Base-by-base conservation (phyloP, 495 filamentous ascomycete genomes). In the Talaromyces borbonicus region DNA sequence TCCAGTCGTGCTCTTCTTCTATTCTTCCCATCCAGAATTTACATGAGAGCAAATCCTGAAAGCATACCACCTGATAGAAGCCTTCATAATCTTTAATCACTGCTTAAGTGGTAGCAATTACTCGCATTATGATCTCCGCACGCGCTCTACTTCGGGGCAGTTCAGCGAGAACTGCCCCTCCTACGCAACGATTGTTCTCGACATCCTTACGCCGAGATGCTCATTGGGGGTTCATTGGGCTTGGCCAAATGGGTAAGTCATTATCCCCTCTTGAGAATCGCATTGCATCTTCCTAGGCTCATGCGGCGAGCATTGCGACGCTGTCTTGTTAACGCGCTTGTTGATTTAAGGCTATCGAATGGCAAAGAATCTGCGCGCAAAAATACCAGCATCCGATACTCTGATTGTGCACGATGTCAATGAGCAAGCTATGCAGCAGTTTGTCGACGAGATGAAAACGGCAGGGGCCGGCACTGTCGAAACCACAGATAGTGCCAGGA, bases 331-430 rank as follows among this genome's bases (percentile, higher is more conserved):
- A 11, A 50, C n/a, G 38, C 9, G 44, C 40, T 16, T 47, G 14
- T 26, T 32, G 11, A 48, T 25, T 18, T 15, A 48, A 74, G 85
- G 85, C 2, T 90, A 84, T 47, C 80, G 84, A 52, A 93, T 94
- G 87, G 87, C 87, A n/a, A 78, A 76, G 58, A 94, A 92, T 54
- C 68, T 94, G 1, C 83, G 85, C 50, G 69, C 79, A 20, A 90
- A 89, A 55, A 77, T 92, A 8, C 70, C 85, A 3, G 69, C 76
- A 1, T 67, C 62, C 16, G 87, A 93, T 58, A 81, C 71, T 2
- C 48, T 94, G 12, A 66, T 78, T 18, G 59, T 94, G 15, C 84
- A 79, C 47, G 87, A 94, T 58, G 79, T 89, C 53, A 90, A 92
- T 52, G 58, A 67, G 19, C 69, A 72, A 32, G 73, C 78, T 1